phyloP scores from a whole-genome alignment of 805 yeast genomes.

The Citeromyces matritensis region DNA sequence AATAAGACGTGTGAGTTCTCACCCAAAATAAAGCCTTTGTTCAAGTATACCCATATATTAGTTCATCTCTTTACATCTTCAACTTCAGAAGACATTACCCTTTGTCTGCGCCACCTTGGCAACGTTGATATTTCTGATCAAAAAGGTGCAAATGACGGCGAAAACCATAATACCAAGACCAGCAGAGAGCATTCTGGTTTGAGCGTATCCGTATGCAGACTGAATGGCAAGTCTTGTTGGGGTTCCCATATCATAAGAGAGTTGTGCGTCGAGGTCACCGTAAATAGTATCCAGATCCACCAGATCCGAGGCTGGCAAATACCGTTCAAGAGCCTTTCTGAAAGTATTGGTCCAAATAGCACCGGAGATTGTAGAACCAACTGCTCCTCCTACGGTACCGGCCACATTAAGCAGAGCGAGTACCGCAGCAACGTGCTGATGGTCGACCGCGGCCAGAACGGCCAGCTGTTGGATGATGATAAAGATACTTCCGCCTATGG shows the following conservation, averaged over 20 bases:
- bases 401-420: constrained; percentile 18
- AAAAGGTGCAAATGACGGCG: too few relatives aligned
- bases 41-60: too few relatives aligned
- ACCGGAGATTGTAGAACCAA: constrained; percentile 22
- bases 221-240: not conserved
- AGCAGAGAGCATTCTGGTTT: too few relatives aligned
- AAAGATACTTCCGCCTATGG: constrained; percentile 23
- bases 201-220: not conserved
- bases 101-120: too few relatives aligned
- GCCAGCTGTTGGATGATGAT: constrained; percentile 15
- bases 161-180: too few relatives aligned
- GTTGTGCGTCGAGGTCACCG: not conserved
- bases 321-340: constrained; percentile 9
- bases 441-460: constrained; percentile 22
- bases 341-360: constrained; percentile 19
- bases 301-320: constrained; percentile 10
- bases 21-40: too few relatives aligned
- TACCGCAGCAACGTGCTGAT: constrained; percentile 23
- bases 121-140: too few relatives aligned
- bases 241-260: not conserved
- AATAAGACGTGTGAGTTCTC: too few relatives aligned
- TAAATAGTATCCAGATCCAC: not conserved
- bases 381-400: constrained; percentile 19
- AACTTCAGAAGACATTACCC: too few relatives aligned
- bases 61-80: too few relatives aligned